A percentile compares a stretch with the other conserved stretches of the same genome.
phyloP scores from a whole-genome alignment of 352 stramenopile species.

The Pythium utonaiense region DNA sequence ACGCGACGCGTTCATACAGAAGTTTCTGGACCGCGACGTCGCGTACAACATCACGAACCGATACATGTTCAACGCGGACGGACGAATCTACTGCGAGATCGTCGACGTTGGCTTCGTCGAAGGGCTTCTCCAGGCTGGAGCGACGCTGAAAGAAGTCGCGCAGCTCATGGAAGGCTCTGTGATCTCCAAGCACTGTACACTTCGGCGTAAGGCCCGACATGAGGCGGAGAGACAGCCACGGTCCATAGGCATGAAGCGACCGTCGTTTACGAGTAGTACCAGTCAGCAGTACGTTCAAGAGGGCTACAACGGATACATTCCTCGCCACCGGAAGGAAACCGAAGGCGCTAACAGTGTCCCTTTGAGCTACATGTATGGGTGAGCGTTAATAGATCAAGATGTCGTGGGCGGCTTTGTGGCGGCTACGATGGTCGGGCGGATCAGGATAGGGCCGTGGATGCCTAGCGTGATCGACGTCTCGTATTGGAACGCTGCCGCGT shows the following conservation, averaged over 20 bases:
- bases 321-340: not conserved
- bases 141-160: slow-evolving; percentile 6
- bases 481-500: slow-evolving; percentile 7
- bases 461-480: not conserved
- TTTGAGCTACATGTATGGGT: not conserved
- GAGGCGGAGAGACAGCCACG: not conserved
- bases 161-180: slow-evolving; percentile 12
- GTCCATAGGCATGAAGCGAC: not conserved
- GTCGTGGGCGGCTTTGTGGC: not conserved
- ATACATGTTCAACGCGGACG: slow-evolving; percentile 16
- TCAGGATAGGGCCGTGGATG: not conserved
- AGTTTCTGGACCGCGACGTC: slow-evolving; percentile 14
- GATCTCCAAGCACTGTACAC: slow-evolving; percentile 17
- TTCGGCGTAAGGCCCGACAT: not conserved
- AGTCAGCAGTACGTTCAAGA: not conserved
- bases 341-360: not conserved
- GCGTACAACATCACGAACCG: slow-evolving; percentile 18
- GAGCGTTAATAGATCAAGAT: not conserved
- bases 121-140: slow-evolving; percentile 3
- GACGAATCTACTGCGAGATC: slow-evolving; percentile 14
- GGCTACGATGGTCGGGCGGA: not conserved
- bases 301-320: not conserved
- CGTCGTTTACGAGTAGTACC: not conserved
- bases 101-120: slow-evolving; percentile 16
- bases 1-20: slow-evolving; percentile 10